These are phyloP conservation scores for Fusarium graminum DNA, from an alignment of 2,329 filamentous ascomycete genomes.

Conservation along the genomic window DNA sequence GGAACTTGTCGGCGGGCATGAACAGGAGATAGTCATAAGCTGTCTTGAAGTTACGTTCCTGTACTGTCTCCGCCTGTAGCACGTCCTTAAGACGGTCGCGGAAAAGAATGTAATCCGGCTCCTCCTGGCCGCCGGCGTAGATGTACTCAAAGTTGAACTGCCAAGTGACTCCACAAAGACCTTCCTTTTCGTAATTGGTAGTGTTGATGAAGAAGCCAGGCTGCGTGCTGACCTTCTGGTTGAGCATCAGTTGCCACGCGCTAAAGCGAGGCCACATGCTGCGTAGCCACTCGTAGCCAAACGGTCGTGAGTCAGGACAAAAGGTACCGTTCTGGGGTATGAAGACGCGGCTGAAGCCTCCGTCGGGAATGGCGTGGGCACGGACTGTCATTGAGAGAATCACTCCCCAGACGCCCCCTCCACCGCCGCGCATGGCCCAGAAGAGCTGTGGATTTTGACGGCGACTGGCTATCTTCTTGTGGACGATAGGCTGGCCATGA, in stretches of 20 bases:
- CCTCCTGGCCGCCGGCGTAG: not conserved
- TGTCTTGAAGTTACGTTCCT: constrained; percentile 5
- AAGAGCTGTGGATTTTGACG: constrained; percentile 1
- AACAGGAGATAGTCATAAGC: constrained; percentile 7
- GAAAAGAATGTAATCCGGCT: constrained; percentile 1
- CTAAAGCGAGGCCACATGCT: constrained; percentile 10
- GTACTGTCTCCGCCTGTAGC: not conserved
- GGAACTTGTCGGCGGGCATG: constrained; percentile 3
- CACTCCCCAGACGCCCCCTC: constrained; percentile 9
- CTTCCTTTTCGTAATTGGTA: not conserved
- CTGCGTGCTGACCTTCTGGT: constrained; percentile 16
- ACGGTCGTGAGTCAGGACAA: not conserved
- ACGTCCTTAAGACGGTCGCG: constrained; percentile 4
- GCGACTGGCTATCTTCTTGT: not conserved
- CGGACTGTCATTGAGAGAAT: constrained; percentile 13
- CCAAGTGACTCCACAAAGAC: constrained; percentile 4
- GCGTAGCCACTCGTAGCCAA: constrained; percentile 7
- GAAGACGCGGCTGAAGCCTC: constrained; percentile 9
- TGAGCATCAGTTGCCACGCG: constrained; percentile 7
- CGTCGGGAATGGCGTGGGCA: not conserved
- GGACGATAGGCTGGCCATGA: not conserved
- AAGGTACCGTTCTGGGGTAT: not conserved
- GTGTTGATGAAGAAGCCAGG: constrained; percentile 9
- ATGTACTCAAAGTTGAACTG: constrained; percentile 8
- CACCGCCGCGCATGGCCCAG: constrained; percentile 10